Percentiles rank a stretch among this genome's conserved stretches.
phyloP scores from a whole-genome alignment of 805 yeast species.

The Starmera amethionina region DNA sequence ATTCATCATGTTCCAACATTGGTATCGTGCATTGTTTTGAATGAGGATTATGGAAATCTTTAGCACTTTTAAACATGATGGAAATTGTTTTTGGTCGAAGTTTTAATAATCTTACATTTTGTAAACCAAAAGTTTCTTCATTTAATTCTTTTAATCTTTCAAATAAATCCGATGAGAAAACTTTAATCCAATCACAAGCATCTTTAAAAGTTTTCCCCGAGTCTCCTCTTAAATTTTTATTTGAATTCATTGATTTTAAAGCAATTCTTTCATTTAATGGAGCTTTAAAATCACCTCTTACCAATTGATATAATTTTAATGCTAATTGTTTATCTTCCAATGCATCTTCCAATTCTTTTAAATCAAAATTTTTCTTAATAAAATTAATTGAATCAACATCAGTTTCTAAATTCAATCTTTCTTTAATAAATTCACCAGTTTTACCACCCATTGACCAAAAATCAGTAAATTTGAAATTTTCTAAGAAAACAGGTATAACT shows the following conservation, averaged over 20 bases:
- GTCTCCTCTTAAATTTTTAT: slow-evolving; percentile 62
- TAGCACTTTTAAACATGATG: slow-evolving; percentile 24
- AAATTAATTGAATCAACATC: slow-evolving; percentile 32
- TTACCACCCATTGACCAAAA: slow-evolving; percentile 92
- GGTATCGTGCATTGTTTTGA: slow-evolving; percentile 27
- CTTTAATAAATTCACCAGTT: slow-evolving; percentile 50
- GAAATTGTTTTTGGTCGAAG: slow-evolving; percentile 39
- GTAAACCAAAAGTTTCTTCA: slow-evolving; percentile 33
- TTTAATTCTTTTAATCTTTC: slow-evolving; percentile 70
- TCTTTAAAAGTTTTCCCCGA: slow-evolving; percentile 45
- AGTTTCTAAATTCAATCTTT: slow-evolving; percentile 41
- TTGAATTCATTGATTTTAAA: slow-evolving; percentile 81
- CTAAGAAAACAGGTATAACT: slow-evolving; percentile 42
- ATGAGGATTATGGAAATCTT: slow-evolving; percentile 14
- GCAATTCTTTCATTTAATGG: slow-evolving; percentile 50
- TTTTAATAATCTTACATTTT: slow-evolving; percentile 4
- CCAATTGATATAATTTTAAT: slow-evolving; percentile 44
- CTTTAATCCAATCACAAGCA: slow-evolving; percentile 62
- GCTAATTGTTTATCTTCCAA: slow-evolving; percentile 41
- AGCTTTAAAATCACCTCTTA: slow-evolving; percentile 50
- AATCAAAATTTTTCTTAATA: slow-evolving; percentile 40
- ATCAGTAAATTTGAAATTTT: slow-evolving; percentile 55
- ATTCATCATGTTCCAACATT: slow-evolving; percentile 9
- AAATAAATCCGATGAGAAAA: slow-evolving; percentile 70
- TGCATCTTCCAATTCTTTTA: slow-evolving; percentile 25